Evolutionary conservation across 305 asterid genomes (phyloP), one percentile per base, ranked within the genome.

Genomic region (Fraxinus floribunda): DNA sequence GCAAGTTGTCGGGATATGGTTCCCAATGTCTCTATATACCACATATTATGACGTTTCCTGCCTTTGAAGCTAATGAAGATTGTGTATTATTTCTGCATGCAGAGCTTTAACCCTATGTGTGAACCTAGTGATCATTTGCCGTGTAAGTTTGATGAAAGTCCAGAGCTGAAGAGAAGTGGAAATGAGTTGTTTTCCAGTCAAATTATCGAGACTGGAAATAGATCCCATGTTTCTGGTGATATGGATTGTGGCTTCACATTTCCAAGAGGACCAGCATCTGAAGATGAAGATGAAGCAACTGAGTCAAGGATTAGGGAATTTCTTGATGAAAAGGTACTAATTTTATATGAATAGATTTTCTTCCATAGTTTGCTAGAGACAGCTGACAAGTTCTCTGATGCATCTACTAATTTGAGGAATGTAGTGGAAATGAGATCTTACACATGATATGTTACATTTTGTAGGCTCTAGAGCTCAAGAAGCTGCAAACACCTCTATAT

Each of bases 41-140:
- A 78, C 18, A 39, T 79, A 66, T 74, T 20, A 3, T 55, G 36
- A 79, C 7, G n/a, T 72, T 60, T 75, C 41, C 77, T 22, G 64
- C 68, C 44, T 38, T 41, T 35, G 68, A 26, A 79, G 68, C 79
- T 79, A 82, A 83, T 78, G 80, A 73, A 83, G 64, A 66, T 79
- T 83, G 20, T 80, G 78, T 75, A 2, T 39, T 22, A 66, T 83
- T 46, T 83, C 30, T 85, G 82, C 75, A 35, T 83, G 81, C 88
- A 97, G 99, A 97, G 99, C 89, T 97, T 91, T 81, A 97, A 97
- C 89, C 99, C 99, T 20, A 90, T 97, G 94, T 84, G 90, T 78
- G 99, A 94, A 82, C 99, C 98, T 72, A 89, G 87, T 86, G 97
- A 93, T 86, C 93, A 92, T 83, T 92, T 94, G 98, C 82, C 85